Evolutionary conservation across 192 early-diverging fungal genomes (phyloP).

Genomic region (Allomyces arbusculus): DNA sequence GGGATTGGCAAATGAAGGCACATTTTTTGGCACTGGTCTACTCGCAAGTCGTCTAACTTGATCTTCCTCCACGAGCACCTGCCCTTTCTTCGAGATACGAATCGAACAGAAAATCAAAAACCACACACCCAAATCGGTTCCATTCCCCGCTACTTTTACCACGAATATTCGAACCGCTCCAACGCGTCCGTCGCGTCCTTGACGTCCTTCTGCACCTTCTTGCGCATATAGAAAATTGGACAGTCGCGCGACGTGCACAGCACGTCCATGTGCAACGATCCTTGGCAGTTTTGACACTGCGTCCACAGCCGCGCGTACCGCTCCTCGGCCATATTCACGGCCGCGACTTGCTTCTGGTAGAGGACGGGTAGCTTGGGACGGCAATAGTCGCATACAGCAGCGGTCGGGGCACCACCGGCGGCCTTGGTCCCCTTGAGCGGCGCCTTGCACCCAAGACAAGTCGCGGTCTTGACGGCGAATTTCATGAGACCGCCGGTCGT

Average conservation of each 20-base stretch:
- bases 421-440: conserved; percentile 36
- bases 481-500: conserved; percentile 77
- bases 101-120: too few species aligned
- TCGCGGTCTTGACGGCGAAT: conserved; percentile 78
- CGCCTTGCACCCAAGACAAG: conserved; percentile 80
- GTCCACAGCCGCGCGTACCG: conserved; percentile 83
- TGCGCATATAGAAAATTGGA: conserved; percentile 97
- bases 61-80: too few species aligned
- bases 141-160: conserved; percentile 12
- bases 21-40: too few species aligned
- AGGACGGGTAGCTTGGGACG: conserved; percentile 44
- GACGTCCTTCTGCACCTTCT: conserved; percentile 84
- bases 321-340: conserved; percentile 49
- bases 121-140: too few species aligned
- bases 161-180: conserved; percentile 50
- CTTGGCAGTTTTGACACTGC: conserved; percentile 93
- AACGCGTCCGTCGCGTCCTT: conserved; percentile 45
- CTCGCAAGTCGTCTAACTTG: too few species aligned
- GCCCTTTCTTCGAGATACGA: too few species aligned
- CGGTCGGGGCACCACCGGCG: conserved; percentile 13
- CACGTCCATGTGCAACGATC: conserved; percentile 80
- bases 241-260: conserved; percentile 89
- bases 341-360: conserved; percentile 49
- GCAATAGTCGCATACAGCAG: conserved; percentile 68
- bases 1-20: too few species aligned